Evolutionary conservation across 768 basidiomycete genomes (phyloP), one percentile per base, ranked within the genome.

Genomic region (Chalciporus chontae): DNA sequence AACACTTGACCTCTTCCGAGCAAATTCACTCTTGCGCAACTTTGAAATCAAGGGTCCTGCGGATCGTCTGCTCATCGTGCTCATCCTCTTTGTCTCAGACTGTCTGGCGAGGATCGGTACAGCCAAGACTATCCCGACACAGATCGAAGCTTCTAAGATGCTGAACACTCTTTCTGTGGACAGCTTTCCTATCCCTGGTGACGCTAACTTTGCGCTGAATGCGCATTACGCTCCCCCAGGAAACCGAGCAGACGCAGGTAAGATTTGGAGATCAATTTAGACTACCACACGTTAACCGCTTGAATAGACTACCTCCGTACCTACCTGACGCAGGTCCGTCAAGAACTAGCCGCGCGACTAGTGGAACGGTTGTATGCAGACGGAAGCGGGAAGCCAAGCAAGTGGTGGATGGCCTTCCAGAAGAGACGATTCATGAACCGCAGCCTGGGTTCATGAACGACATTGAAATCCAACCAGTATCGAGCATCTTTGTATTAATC

Each of bases 391-490:
- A 94, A 90, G 67, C 94, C 96, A 5, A 96, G 89, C 77, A 99
- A 99, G 70, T 99, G 96, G 96, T 99, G 96, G 96, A 95, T 97
- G 92, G 89, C 90, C 18, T 99, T 98, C 83, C 93, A 94, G 71
- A 97, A 96, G 80, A 81, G 94, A 65, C 82, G 90, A 21, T 93
- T 93, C 80, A 93, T 93, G 90, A 90, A 91, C 73, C 84, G 90
- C 65, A 91, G 89, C 68, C 68, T 92, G 66, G 85, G 83, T 51
- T 78, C 79, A 63, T 87, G 76, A 71, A 55, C 43, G 34, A 4
- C 21, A 31, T 17, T 21, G 21, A n/a, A n/a, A n/a, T n/a, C n/a
- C n/a, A 42, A 45, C 11, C 8, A 29, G 37, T 31, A 34, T 45
- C 38, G 45, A 54, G 36, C 39, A 43, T 40, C 31, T 43, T n/a